Evolutionary conservation across 306 rosid genomes (phyloP), one percentile per base, ranked within the genome.

Genomic region (Fragaria nilgerrensis): DNA sequence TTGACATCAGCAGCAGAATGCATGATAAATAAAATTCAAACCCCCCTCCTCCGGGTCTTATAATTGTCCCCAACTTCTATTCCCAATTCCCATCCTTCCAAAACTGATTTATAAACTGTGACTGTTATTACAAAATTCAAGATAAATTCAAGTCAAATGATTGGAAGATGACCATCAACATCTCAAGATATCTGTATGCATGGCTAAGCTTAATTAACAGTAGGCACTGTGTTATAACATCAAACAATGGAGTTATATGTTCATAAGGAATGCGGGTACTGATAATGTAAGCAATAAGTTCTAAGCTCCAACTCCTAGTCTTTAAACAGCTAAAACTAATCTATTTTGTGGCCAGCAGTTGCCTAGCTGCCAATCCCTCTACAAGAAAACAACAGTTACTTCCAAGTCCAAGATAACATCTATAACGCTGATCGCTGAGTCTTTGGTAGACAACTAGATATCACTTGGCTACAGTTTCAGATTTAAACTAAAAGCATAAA

Each of bases 1-100:
- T 43, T 74, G 1, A 58, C 29, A 56, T 9, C 45, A 41, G 77
- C 77, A 25, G 56, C 78, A 75, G n/a, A 56, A 39, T 36, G 23
- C 23, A 56, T 43, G 52, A 41, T 55, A 56, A 73, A 73, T 47
- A 13, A 34, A 29, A 10, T 2, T 34, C 8, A 7, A 3, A 63
- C 13, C 73, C 7, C 1, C 15, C 22, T 34, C 34, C 50, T 0
- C 52, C 10, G 44, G 44, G 44, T 39, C 44, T 5, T 39, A 39
- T 5, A 39, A 39, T 43, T 32, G 25, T n/a, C 32, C 52, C 52
- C 0, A 14, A 55, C 15, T 15, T 15, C 56, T 69, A 41, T 9
- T 8, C 75, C 16, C 25, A 48, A 39, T 9, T 8, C 74, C 15
- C 41, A 47, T 70, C 43, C 39, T 47, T 48, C 59, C 3, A 32